These are phyloP conservation scores for Fusarium sp. DNA, from an alignment of 2,329 filamentous ascomycete species.

Conservation along the genomic window DNA sequence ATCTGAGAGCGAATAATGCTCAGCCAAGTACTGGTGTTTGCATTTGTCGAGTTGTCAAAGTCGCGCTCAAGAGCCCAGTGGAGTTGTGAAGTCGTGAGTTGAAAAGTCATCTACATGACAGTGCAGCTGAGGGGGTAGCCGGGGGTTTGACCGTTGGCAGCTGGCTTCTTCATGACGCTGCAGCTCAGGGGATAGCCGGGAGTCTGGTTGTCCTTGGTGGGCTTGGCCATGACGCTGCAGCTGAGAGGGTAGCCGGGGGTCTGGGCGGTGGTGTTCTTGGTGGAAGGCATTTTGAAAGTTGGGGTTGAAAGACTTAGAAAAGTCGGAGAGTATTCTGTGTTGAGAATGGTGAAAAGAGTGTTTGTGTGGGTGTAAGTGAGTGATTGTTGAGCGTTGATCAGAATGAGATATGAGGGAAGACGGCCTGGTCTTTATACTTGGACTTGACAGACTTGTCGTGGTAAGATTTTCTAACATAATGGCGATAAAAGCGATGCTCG, in stretches of 20 bases:
- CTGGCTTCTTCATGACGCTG: constrained; percentile 45
- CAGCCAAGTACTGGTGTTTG: background rate
- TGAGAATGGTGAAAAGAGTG: constrained; percentile 42
- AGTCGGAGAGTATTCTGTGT: constrained; percentile 36
- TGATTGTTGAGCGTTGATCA: constrained; percentile 25
- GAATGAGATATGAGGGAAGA: background rate
- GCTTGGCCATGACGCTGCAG: constrained; percentile 46
- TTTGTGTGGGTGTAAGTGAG: constrained; percentile 23
- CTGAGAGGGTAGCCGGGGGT: constrained; percentile 42
- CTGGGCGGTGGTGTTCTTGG: constrained; percentile 42
- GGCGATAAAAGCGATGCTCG: constrained; percentile 14
- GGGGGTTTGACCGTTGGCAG: constrained; percentile 19
- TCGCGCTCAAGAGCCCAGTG: constrained; percentile 1
- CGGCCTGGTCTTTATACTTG: constrained; percentile 35
- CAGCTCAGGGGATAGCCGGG: constrained; percentile 43
- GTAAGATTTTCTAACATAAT: background rate
- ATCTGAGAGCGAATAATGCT: constrained; percentile 14
- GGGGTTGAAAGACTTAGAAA: constrained; percentile 41
- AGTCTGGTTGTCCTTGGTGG: constrained; percentile 26
- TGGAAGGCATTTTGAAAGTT: constrained; percentile 48
- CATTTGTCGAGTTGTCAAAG: background rate
- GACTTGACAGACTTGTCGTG: background rate
- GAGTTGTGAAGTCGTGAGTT: background rate
- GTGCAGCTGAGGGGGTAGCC: constrained; percentile 46
- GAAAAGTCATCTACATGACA: constrained; percentile 47